Evolutionary conservation across 441 rosid genomes (phyloP).

Genomic region (Eruca vesicaria): DNA sequence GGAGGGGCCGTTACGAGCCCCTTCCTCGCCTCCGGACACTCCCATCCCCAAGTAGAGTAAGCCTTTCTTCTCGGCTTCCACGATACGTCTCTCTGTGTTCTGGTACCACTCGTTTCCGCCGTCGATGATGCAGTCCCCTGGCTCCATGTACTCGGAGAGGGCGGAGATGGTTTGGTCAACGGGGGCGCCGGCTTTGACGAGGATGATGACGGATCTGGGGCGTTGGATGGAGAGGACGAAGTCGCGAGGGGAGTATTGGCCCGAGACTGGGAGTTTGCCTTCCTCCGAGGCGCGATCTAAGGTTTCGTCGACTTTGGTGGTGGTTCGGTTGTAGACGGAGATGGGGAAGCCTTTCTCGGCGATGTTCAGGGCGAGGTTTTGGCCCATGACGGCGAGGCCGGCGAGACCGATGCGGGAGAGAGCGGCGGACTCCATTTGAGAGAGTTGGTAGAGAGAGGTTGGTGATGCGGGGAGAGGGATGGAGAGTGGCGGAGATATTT

Average conservation of each 20-base stretch:
- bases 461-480: not conserved
- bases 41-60: slow-evolving; percentile 18
- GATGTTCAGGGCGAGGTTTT: slow-evolving; percentile 32
- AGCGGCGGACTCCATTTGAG: slow-evolving; percentile 15
- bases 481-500: not conserved
- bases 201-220: slow-evolving; percentile 30
- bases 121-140: slow-evolving; percentile 33
- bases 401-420: slow-evolving; percentile 33
- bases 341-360: slow-evolving; percentile 20
- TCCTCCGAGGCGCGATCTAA: slow-evolving; percentile 28
- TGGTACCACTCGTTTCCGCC: slow-evolving; percentile 33
- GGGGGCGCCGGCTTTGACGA: slow-evolving; percentile 30
- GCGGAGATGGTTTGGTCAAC: slow-evolving; percentile 30
- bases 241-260: slow-evolving; percentile 25
- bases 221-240: slow-evolving; percentile 31
- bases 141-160: slow-evolving; percentile 27
- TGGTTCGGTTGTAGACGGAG: slow-evolving; percentile 24
- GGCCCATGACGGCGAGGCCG: slow-evolving; percentile 38
- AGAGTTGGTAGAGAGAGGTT: not conserved
- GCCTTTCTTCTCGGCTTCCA: slow-evolving; percentile 22
- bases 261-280: slow-evolving; percentile 29
- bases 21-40: slow-evolving; percentile 37
- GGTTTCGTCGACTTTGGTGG: slow-evolving; percentile 34
- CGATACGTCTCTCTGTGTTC: slow-evolving; percentile 16
- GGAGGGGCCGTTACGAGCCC: slow-evolving; percentile 32